Base-by-base conservation (phyloP, 352 stramenopile genomes). In the Blastocystis sp. region DNA sequence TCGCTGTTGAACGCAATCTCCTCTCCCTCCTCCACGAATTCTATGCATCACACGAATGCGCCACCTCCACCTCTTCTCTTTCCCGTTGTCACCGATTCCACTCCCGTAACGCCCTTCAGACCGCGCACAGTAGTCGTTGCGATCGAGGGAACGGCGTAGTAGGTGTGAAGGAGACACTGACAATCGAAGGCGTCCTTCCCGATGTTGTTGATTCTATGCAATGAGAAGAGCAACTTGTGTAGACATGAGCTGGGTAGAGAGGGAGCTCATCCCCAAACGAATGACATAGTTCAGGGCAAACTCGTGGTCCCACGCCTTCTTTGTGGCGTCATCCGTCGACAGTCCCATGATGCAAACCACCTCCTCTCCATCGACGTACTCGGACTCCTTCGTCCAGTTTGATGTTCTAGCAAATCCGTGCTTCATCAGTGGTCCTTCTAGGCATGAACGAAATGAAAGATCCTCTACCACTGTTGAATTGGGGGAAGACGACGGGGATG, bases 371-470 rank as follows among this genome's bases (percentile, higher is more conserved):
- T 87, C 63, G 42, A 71, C 77, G 38, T 45, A 78, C 38, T 63
- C 42, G 28, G 77, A 45, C 42, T 87, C 77, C 43, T 21, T 9
- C 17, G 24, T 87, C 77, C 77, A 87, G 2, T 28, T 48, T 4
- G 77, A 87, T 43, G 45, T 76, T 4, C 77, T 81, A 6, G 77
- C 77, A 76, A 87, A 87, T 77, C 77, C 77, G 28, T 87, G 77
- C 65, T 87, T 87, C 14, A 63, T 52, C 17, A 87, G 14, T 48
- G 77, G 77, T 28, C 77, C 77, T 38, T 87, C 77, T 78, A 78
- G 45, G 17, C 4, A 57, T 64, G 17, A 87, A 38, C 3, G 52
- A 21, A 9, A 7, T 34, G 14, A 1, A 69, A 40, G 17, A 87
- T 48, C 4, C 34, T 48, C 21, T 38, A 87, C 77, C 77, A 87